Base-by-base conservation (phyloP, 148 eudicot genomes). In the Camellia lanceoleosa region DNA sequence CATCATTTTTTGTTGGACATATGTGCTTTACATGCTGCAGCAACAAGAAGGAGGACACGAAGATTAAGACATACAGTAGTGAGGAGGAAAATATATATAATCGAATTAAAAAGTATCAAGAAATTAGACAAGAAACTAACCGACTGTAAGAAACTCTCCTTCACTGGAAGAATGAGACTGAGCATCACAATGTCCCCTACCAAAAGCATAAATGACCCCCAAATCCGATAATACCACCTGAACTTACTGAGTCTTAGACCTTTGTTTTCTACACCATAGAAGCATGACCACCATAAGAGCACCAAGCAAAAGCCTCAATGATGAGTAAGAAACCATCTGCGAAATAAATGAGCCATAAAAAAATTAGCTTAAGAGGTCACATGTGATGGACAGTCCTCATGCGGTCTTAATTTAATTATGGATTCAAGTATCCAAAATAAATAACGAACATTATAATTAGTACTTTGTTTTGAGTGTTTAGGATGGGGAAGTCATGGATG, bases 171-270 rank as follows among this genome's bases (percentile, higher is more conserved):
- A 78, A 89, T 86, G 71, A 95, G 98, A 85, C 83, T 92, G 66
- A 92, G 84, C 93, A 90, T 82, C 54, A 91, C 97, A 69, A 87
- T 83, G 80, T 92, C 91, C 60, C 95, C 98, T 10, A 95, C 88
- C 87, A 92, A 78, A n/a, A 77, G 94, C 90, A 86, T 91, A 95
- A 73, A 92, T 80, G 76, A 95, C n/a, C 87, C 15, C 88, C 93
- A 82, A 92, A 92, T 77, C 93, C 86, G 70, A 95, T 91, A n/a
- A 84, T 83, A 85, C 98, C 98, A 95, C 78, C 98, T 88, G 6
- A 86, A 83, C 56, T 95, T 97, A 81, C 89, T 83, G 51, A 95
- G 76, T n/a, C n/a, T n/a, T 95, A 95, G 19, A 95, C 91, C 79
- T 82, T 92, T 58, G 91, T n/a, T 92, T 87, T 95, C 98, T 55